phyloP scores from a whole-genome alignment of 441 rosid genomes.

The Mallotus repandus region DNA sequence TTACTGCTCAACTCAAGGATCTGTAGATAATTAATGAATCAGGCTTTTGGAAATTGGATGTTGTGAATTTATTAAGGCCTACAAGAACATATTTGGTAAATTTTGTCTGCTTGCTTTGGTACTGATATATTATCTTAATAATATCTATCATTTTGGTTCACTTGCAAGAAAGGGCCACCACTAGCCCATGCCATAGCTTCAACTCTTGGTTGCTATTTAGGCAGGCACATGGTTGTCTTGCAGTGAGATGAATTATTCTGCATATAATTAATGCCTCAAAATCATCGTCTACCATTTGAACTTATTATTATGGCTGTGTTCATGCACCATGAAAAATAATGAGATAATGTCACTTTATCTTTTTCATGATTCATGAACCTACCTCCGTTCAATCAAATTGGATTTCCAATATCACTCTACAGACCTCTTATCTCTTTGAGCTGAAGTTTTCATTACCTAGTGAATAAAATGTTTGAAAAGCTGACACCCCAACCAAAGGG shows the following conservation, averaged over 20 bases:
- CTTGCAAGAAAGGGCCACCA: constrained; percentile 2
- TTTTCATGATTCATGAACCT: too few relatives aligned
- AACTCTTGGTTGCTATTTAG: neutral
- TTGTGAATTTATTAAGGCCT: neutral
- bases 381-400: too few relatives aligned
- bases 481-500: too few relatives aligned
- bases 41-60: neutral
- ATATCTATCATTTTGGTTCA: neutral
- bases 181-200: neutral
- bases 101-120: constrained; percentile 4
- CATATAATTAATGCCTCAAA: neutral
- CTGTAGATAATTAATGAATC: too few relatives aligned
- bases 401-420: too few relatives aligned
- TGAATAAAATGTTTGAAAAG: too few relatives aligned
- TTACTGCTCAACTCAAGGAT: neutral
- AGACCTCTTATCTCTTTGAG: too few relatives aligned
- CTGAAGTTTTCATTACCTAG: too few relatives aligned
- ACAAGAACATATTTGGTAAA: constrained; percentile 16
- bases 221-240: constrained; percentile 13
- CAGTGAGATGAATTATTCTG: constrained; percentile 8
- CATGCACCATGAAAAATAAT: neutral
- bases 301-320: too few relatives aligned
- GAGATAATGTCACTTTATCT: too few relatives aligned
- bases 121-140: neutral
- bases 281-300: neutral